phyloP scores from a whole-genome alignment of 202 grass and related monocot genomes.

The Dendrocalamus latiflorus region DNA sequence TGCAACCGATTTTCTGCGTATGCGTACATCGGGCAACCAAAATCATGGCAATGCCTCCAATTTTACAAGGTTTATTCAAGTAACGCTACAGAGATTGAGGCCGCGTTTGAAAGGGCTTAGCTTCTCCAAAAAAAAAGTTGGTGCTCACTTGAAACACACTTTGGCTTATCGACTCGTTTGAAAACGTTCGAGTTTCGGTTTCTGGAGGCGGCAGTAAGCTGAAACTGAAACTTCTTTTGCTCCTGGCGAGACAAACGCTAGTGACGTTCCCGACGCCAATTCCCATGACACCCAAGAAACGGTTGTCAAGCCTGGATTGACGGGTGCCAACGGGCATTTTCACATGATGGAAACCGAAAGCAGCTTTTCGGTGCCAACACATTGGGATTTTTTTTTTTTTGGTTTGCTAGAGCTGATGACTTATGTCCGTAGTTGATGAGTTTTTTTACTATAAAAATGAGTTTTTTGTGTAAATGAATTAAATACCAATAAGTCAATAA shows the following conservation, averaged over 20 bases:
- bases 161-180: too few relatives aligned
- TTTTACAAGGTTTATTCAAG: neutral
- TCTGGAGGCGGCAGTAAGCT: neutral
- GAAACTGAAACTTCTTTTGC: neutral
- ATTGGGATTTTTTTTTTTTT: neutral
- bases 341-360: constrained; percentile 6
- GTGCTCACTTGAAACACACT: neutral
- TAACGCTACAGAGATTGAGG: neutral
- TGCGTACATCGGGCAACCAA: neutral
- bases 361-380: constrained; percentile 15
- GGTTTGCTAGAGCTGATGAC: too few relatives aligned
- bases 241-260: neutral
- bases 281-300: neutral
- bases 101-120: neutral
- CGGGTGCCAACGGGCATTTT: neutral
- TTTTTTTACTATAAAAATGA: too few relatives aligned
- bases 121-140: neutral
- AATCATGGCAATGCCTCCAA: neutral
- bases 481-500: too few relatives aligned
- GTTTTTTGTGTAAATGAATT: too few relatives aligned
- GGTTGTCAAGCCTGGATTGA: constrained; percentile 25
- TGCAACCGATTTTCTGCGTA: too few relatives aligned
- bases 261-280: neutral
- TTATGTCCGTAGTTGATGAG: too few relatives aligned
- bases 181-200: neutral